Conservation (phyloP, 2,329 filamentous ascomycete species). For the Fusarium austroafricanum region DNA sequence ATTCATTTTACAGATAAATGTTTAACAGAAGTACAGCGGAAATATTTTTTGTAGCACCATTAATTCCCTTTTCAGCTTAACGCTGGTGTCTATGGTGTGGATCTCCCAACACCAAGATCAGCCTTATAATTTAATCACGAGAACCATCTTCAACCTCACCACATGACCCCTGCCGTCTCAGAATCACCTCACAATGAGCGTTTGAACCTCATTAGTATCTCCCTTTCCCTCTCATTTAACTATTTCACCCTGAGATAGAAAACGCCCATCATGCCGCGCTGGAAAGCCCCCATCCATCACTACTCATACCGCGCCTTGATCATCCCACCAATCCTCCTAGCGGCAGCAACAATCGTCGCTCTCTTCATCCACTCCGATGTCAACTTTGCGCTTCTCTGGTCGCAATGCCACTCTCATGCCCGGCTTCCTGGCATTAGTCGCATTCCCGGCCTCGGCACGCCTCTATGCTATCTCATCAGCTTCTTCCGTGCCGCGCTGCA, state of each 20-base stretch:
- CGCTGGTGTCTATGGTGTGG: conserved; percentile 21
- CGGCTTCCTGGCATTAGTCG: conserved; percentile 58
- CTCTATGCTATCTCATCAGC: conserved; percentile 62
- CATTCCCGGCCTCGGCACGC: conserved; percentile 59
- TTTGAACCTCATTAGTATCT: neutral
- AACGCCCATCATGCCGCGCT: conserved; percentile 34
- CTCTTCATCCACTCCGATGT: conserved; percentile 62
- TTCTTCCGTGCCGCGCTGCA: conserved; percentile 60
- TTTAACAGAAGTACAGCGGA: neutral
- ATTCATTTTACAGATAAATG: no score
- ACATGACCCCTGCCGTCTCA: conserved; percentile 27
- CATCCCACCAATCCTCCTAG: conserved; percentile 61
- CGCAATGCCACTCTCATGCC: conserved; percentile 63
- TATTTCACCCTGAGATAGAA: neutral
- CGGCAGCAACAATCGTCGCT: conserved; percentile 54
- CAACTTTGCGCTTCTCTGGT: conserved; percentile 64
- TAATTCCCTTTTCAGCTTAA: conserved; percentile 22
- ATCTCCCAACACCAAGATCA: conserved; percentile 28
- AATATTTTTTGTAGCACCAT: neutral
- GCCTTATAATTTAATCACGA: conserved; percentile 30
- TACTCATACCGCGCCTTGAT: conserved; percentile 64
- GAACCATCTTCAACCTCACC: conserved; percentile 31
- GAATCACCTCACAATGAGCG: neutral
- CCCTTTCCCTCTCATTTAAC: neutral
- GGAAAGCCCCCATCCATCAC: conserved; percentile 61